Evolutionary conservation across 139 green algal species (phyloP).

Genomic region (Chlamydomonas schloesseri): DNA sequence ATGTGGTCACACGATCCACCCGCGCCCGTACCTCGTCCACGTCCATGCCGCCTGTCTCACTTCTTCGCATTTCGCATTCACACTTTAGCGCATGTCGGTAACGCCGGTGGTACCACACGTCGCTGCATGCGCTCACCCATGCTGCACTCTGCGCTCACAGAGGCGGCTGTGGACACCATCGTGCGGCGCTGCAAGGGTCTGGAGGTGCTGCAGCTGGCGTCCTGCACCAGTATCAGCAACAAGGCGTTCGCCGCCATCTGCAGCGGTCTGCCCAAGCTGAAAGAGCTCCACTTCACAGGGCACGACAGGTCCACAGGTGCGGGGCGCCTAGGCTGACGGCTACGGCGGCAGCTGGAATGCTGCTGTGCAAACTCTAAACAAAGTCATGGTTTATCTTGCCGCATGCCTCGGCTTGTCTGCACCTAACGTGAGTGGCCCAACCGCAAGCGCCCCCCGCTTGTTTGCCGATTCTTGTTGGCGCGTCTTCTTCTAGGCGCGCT

Average conservation of each 20-base stretch:
- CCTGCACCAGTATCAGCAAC: background rate
- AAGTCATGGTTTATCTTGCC: background rate
- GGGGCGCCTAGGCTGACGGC: no score
- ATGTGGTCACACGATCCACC: background rate
- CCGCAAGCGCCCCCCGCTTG: no score
- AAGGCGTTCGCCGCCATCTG: background rate
- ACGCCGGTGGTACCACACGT: no score
- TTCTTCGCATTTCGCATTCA: no score
- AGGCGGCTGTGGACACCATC: background rate
- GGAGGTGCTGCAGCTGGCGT: conserved; percentile 4
- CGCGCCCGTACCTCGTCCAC: background rate
- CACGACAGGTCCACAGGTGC: background rate
- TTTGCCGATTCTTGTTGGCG: no score
- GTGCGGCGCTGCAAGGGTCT: background rate
- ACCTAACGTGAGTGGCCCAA: background rate
- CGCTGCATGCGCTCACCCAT: no score
- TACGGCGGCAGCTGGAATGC: no score
- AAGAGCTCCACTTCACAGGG: background rate
- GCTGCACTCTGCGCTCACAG: background rate
- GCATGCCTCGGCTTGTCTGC: background rate
- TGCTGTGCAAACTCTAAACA: background rate
- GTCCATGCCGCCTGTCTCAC: no score
- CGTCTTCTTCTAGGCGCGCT: background rate
- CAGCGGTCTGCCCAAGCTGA: background rate
- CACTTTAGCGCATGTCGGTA: no score